These are phyloP conservation scores for Magnolia changhungtana DNA, from an alignment of 164 flowering plant species.

Conservation along the genomic window DNA sequence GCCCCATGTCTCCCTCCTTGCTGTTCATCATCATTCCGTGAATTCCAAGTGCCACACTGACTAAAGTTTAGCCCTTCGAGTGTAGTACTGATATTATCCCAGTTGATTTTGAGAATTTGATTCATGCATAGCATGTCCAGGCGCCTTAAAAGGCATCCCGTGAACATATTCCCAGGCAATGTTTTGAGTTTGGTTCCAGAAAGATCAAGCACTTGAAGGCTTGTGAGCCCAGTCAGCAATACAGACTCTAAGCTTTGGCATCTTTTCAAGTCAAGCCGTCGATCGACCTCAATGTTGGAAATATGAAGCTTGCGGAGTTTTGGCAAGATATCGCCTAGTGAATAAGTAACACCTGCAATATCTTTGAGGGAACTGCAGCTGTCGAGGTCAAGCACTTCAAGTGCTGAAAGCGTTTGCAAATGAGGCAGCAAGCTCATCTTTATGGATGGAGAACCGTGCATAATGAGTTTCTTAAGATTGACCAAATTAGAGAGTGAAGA, in stretches of 20 bases:
- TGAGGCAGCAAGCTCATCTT: not conserved
- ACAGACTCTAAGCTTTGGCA: conserved; percentile 2
- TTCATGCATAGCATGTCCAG: not conserved
- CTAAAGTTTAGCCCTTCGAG: not conserved
- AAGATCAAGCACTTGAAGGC: not conserved
- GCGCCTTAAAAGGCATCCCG: not conserved
- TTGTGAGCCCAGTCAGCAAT: not conserved
- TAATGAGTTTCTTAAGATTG: not conserved
- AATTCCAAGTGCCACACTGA: not conserved
- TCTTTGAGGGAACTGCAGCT: not conserved
- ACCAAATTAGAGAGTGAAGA: not conserved
- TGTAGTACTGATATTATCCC: not conserved
- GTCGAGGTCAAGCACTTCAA: not conserved
- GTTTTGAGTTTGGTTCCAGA: not conserved
- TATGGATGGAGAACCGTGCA: not conserved
- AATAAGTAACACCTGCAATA: not conserved
- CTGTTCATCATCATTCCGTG: too few relatives aligned
- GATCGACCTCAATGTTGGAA: not conserved
- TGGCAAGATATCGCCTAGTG: not conserved
- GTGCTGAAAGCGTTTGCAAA: not conserved
- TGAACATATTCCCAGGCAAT: not conserved
- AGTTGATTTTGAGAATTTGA: not conserved
- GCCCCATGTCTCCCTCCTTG: not conserved
- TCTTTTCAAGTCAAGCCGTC: not conserved
- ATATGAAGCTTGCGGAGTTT: not conserved